A percentile compares a stretch with the other conserved stretches of the same genome.
These are phyloP conservation scores for Magnusiomyces sp. DNA, from an alignment of 1,139 yeast genomes.

Conservation along the genomic window DNA sequence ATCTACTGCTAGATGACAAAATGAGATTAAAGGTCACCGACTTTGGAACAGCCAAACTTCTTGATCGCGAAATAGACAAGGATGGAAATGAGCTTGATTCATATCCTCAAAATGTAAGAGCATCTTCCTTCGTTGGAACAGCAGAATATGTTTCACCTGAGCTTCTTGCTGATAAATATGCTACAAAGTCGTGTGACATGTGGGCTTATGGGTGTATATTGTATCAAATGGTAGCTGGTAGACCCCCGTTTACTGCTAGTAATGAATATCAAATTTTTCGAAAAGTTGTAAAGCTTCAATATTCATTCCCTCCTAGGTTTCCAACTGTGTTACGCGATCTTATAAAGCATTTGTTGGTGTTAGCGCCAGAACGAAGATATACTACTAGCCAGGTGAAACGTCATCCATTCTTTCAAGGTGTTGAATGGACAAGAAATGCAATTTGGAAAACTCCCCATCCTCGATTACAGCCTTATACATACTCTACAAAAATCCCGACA, in stretches of 20 bases:
- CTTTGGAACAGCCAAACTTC: slow-evolving; percentile 91
- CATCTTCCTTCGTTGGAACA: slow-evolving; percentile 83
- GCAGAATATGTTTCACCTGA: slow-evolving; percentile 93
- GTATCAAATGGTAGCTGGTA: slow-evolving; percentile 88
- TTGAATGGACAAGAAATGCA: slow-evolving; percentile 57
- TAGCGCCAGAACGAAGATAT: slow-evolving; percentile 59
- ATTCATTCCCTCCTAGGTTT: slow-evolving; percentile 68
- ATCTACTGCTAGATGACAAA: slow-evolving; percentile 63
- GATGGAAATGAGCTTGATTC: slow-evolving; percentile 16
- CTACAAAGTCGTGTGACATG: slow-evolving; percentile 82
- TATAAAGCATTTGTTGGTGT: slow-evolving; percentile 57
- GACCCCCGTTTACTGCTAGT: slow-evolving; percentile 93
- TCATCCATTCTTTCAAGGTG: slow-evolving; percentile 63
- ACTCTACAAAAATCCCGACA: slow-evolving; percentile 4
- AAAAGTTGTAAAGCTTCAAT: slow-evolving; percentile 77
- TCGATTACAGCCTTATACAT: slow-evolving; percentile 59
- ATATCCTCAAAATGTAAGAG: slow-evolving; percentile 48
- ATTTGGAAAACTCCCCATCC: slow-evolving; percentile 75
- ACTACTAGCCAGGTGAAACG: slow-evolving; percentile 55
- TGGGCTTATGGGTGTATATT: slow-evolving; percentile 97
- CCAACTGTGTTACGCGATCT: slow-evolving; percentile 66
- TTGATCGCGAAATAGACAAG: slow-evolving; percentile 41
- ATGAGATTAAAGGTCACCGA: slow-evolving; percentile 90
- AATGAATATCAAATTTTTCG: slow-evolving; percentile 93
- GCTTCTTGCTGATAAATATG: slow-evolving; percentile 67